Base-by-base conservation (phyloP, 257 asterid species). In the Solanum lycopersicoides region DNA sequence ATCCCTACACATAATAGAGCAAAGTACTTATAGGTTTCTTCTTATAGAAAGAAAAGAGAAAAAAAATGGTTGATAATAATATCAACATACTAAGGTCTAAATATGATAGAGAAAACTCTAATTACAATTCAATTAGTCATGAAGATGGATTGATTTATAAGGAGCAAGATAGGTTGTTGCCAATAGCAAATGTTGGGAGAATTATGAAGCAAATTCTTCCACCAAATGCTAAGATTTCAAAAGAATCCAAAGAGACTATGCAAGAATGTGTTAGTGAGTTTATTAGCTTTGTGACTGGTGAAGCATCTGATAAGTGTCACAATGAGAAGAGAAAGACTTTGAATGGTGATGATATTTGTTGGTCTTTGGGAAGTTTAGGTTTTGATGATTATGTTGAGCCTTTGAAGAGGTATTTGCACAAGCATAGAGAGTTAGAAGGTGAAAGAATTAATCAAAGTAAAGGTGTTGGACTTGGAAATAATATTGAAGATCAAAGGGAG, bases 161-260 rank as follows among this genome's bases (percentile, higher is more conserved):
- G 32, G 94, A 93, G 83, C 94, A 92, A 53, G 95, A 92, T 21
- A 75, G 93, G 86, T 75, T 94, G 53, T 50, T 94, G 3, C 97
- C 97, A 13, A 94, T 93, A 35, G 82, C 82, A 37, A 74, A 74
- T 37, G 82, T 74, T 37, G 82, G 82, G 30, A 37, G 82, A 74
- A 74, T 74, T 74, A 74, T 74, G 82, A 74, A 74, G 82, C 50
- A 74, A 74, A 74, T 74, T 74, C 82, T 74, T 18, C 98, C 98
- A 13, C 86, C 89, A 34, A 93, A 93, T 30, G 96, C 96, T 1
- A 94, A 94, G 91, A 89, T 94, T 93, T 93, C 98, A 9, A 94
- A 93, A 82, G 98, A 94, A 86, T 94, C 96, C 34, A 94, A 94
- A 76, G 98, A 94, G 50, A 94, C 96, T 10, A 93, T 94, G 96